Conservation (phyloP, 345 rosid species). For the Chamaenerion angustifolium region DNA sequence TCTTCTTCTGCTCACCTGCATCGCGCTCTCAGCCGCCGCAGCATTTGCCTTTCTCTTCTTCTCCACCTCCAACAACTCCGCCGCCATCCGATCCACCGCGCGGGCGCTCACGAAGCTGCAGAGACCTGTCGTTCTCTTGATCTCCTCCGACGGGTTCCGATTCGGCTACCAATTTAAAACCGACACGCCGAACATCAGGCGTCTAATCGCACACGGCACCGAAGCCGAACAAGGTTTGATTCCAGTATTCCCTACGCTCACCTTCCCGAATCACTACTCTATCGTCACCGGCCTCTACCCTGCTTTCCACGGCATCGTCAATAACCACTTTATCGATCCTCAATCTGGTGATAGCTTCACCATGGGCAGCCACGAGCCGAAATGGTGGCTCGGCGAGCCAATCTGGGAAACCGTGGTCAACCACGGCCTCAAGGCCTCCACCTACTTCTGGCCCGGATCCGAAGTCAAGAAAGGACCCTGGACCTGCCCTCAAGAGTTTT, state of each 20-base stretch:
- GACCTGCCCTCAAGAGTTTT: slow-evolving; percentile 49
- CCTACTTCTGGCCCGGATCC: slow-evolving; percentile 95
- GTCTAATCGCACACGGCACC: slow-evolving; percentile 66
- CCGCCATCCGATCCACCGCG: slow-evolving; percentile 15
- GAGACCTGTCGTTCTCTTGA: slow-evolving; percentile 55
- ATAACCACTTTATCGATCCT: slow-evolving; percentile 64
- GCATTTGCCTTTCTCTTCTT: slow-evolving; percentile 17
- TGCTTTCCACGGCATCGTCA: slow-evolving; percentile 66
- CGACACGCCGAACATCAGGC: slow-evolving; percentile 49
- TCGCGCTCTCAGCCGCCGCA: slow-evolving; percentile 58
- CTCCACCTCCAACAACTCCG: not conserved
- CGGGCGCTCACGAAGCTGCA: slow-evolving; percentile 53
- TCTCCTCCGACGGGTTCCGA: slow-evolving; percentile 89
- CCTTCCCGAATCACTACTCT: slow-evolving; percentile 91
- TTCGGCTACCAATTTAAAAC: slow-evolving; percentile 91
- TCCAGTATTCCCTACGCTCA: slow-evolving; percentile 77
- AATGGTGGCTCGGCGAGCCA: slow-evolving; percentile 97
- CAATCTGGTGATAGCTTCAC: slow-evolving; percentile 36
- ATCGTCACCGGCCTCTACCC: slow-evolving; percentile 93
- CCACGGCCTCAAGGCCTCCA: slow-evolving; percentile 72
- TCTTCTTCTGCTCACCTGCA: slow-evolving; percentile 38
- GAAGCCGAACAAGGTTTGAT: slow-evolving; percentile 81
- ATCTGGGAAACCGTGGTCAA: slow-evolving; percentile 83
- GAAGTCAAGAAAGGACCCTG: slow-evolving; percentile 94
- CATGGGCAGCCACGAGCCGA: slow-evolving; percentile 62